Evolutionary conservation across 2,329 filamentous ascomycete genomes (phyloP), one percentile per base, ranked within the genome.

Genomic region (Ophioceras dolichostomum): DNA sequence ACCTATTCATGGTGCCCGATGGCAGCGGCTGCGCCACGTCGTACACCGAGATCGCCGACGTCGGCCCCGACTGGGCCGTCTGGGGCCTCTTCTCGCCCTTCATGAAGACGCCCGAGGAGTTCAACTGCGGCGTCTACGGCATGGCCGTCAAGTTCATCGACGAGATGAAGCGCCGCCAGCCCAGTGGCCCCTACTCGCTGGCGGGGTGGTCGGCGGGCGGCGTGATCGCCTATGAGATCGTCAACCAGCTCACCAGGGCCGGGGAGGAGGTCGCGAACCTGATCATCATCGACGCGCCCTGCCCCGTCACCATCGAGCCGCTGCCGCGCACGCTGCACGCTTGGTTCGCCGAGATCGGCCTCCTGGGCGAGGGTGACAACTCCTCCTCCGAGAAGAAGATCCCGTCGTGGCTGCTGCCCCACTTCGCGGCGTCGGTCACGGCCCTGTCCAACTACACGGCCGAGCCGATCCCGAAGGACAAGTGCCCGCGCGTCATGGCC

Each of bases 181-280:
- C 79, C 3, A 50, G 62, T 17, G 82, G 82, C 0, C 76, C 79
- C 1, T 84, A 83, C 56, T 67, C 69, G 36, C 57, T 86, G 1
- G 71, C 75, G 13, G 83, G 83, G 18, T 87, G 81, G 82, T 83
- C 75, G n/a, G 81, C 79, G 1, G 83, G 82, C 19, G 81, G 82
- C 26, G 78, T 84, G 34, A 76, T 79, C 41, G 79, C 80, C 30
- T 84, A 73, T 48, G 76, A 82, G 46, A 75, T 76, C 9, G 69
- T 75, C 13, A 68, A 69, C 38, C 71, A 79, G 43, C 64, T 83
- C 13, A 66, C 65, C 40, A 65, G 67, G 43, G 65, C 64, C 3
- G 70, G 71, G 13, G 71, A 81, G 32, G 51, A 51, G 14, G 74
- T 82, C 4, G 68, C 73, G 5, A 61, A 70, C 36, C 62, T 83